Conservation (phyloP, 352 stramenopile genomes). For the Pythium rhizo-oryzae region DNA sequence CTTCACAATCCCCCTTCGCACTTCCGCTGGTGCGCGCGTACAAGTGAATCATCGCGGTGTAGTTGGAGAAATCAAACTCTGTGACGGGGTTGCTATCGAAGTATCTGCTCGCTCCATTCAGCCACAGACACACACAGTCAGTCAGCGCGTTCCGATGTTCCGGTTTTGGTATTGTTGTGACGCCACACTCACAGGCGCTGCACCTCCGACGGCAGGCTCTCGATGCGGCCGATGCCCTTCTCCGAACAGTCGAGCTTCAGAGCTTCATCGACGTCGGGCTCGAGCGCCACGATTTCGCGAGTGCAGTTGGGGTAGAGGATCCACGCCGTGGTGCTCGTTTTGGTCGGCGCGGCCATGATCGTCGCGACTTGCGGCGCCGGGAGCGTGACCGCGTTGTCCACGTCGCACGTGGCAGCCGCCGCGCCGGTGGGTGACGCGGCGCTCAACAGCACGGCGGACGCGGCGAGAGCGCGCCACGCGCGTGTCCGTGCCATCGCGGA, state of each 20-base stretch:
- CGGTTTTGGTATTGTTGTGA: not conserved
- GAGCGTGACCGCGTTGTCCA: not conserved
- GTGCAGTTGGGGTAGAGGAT: constrained; percentile 32
- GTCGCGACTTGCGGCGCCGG: constrained; percentile 20
- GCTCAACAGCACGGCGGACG: too few species aligned
- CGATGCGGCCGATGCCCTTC: constrained; percentile 10
- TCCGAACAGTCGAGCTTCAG: constrained; percentile 9
- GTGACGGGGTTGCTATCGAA: constrained; percentile 14
- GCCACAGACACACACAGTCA: not conserved
- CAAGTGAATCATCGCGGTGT: constrained; percentile 21
- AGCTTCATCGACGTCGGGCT: not conserved
- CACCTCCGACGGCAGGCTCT: constrained; percentile 13
- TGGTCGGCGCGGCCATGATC: constrained; percentile 28
- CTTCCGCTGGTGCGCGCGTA: not conserved
- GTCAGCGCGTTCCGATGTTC: too few species aligned
- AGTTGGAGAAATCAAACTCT: constrained; percentile 20
- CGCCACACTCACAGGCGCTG: constrained; percentile 11
- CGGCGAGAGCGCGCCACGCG: too few species aligned
- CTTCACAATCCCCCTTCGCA: not conserved
- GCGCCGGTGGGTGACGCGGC: too few species aligned
- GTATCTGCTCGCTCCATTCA: not conserved
- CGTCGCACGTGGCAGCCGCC: not conserved
- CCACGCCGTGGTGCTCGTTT: constrained; percentile 24
- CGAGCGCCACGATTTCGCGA: not conserved
- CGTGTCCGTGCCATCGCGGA: too few species aligned